Conservation (phyloP, 2,329 filamentous ascomycete species). For the Blastomyces percursus region DNA sequence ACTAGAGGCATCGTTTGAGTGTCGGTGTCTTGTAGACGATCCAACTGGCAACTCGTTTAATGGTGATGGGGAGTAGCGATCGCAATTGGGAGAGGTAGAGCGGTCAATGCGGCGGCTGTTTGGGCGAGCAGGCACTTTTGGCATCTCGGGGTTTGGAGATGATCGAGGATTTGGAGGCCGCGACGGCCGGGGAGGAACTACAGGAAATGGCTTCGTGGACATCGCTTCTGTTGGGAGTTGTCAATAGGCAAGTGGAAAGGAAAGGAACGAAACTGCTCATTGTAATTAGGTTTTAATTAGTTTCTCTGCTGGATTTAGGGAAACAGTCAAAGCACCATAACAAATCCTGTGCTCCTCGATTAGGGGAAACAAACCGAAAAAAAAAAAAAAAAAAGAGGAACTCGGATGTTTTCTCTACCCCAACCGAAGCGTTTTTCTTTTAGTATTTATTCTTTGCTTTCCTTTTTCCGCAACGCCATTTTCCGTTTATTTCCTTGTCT, state of each 20-base stretch:
- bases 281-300: neutral
- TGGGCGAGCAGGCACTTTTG: slow-evolving; percentile 71
- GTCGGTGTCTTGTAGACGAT: slow-evolving; percentile 23
- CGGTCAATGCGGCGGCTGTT: slow-evolving; percentile 54
- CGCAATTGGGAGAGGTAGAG: slow-evolving; percentile 63
- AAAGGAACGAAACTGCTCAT: slow-evolving; percentile 3
- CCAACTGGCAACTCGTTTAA: slow-evolving; percentile 57
- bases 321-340: neutral
- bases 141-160: slow-evolving; percentile 42
- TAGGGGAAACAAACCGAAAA: no score
- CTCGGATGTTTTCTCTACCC: neutral
- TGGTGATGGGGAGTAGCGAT: slow-evolving; percentile 74
- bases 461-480: neutral
- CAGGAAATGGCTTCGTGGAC: slow-evolving; percentile 34
- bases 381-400: neutral
- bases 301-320: slow-evolving; percentile 2
- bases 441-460: neutral
- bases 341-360: neutral
- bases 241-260: slow-evolving; percentile 12
- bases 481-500: neutral
- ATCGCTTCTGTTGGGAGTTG: slow-evolving; percentile 23
- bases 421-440: neutral
- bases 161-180: slow-evolving; percentile 35
- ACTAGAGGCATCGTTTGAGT: slow-evolving; percentile 22
- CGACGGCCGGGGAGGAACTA: slow-evolving; percentile 52